A percentile compares a stretch with the other conserved stretches of the same genome.
Conservation (phyloP, 2,329 filamentous ascomycete species). For the Arthrobotrys sphaeroides region DNA sequence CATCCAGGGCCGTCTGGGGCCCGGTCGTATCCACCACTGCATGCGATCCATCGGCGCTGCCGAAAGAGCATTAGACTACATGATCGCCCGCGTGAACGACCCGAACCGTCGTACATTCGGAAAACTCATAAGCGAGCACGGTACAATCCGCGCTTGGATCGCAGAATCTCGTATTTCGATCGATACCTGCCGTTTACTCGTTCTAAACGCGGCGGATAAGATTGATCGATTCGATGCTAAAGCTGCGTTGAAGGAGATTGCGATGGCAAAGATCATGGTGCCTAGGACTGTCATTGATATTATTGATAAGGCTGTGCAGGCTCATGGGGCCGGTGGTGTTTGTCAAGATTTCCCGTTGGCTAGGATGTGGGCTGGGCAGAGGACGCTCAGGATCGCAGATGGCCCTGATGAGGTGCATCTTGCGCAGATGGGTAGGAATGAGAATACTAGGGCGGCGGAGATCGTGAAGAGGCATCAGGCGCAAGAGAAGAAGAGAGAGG, state of each 20-base stretch:
- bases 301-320: slow-evolving; percentile 93
- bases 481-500: slow-evolving; percentile 73
- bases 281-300: slow-evolving; percentile 83
- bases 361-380: slow-evolving; percentile 79
- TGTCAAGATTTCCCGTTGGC: slow-evolving; percentile 94
- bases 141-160: slow-evolving; percentile 94
- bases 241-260: slow-evolving; percentile 89
- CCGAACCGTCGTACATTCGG: slow-evolving; percentile 89
- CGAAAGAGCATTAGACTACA: slow-evolving; percentile 91
- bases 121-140: slow-evolving; percentile 85
- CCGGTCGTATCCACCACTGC: slow-evolving; percentile 95
- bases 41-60: slow-evolving; percentile 94
- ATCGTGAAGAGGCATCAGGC: slow-evolving; percentile 70
- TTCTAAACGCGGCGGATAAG: slow-evolving; percentile 92
- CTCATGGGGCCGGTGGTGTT: slow-evolving; percentile 89
- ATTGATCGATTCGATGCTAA: slow-evolving; percentile 93
- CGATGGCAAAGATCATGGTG: slow-evolving; percentile 91
- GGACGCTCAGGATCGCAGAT: slow-evolving; percentile 86
- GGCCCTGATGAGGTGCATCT: slow-evolving; percentile 96
- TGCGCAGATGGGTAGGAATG: slow-evolving; percentile 80
- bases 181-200: slow-evolving; percentile 85
- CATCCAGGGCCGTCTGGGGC: slow-evolving; percentile 94
- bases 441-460: slow-evolving; percentile 75
- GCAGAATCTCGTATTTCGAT: slow-evolving; percentile 93
- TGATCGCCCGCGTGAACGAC: slow-evolving; percentile 94